Base-by-base conservation (phyloP, 2,329 filamentous ascomycete genomes). In the Penicillium corylophilum region DNA sequence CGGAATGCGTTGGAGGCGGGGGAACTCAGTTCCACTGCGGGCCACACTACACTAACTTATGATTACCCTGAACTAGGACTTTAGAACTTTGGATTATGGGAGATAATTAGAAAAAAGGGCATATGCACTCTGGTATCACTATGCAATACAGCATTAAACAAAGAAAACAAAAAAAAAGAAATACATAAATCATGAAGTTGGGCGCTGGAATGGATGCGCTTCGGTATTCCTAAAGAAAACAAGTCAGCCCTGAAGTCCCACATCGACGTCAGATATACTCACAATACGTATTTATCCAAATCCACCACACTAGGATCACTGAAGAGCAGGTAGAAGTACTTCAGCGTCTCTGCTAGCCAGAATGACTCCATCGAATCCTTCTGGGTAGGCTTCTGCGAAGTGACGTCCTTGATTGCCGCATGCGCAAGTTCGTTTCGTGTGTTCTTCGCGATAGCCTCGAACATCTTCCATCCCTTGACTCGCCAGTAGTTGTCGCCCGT, bases 381-480 rank as follows among this genome's bases (percentile, higher is more conserved):
- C 24, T 74, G 68, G 12, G 60, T 61, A 4, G 75, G 75, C 13
- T 64, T 70, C 52, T 73, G 70, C 39, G 74, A 73, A 38, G 81
- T 86, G 23, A 90, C 84, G 62, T 90, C 86, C 53, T 79, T 74
- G 50, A 91, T 79, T 28, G 83, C 83, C 1, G 84, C 83, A 60
- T 88, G 80, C 5, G 84, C 88, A 55, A 83, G 77, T 4, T 79
- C 72, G 0, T 86, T 84, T 23, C 78, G 77, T 12, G 87, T 88
- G 60, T 82, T 74, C 60, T 77, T 77, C 51, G 83, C 76, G 29
- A 91, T 78, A 8, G 82, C 79, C 48, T 80, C 67, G 65, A 90
- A 90, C 87, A 91, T 90, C 49, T 76, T 75, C 88, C 88, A 90
- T 1, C 86, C 88, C 65, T 84, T 84, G 51, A 87, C 80, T 64